These are phyloP conservation scores for Pythium diclinum DNA, from an alignment of 352 stramenopile genomes.

Conservation along the genomic window DNA sequence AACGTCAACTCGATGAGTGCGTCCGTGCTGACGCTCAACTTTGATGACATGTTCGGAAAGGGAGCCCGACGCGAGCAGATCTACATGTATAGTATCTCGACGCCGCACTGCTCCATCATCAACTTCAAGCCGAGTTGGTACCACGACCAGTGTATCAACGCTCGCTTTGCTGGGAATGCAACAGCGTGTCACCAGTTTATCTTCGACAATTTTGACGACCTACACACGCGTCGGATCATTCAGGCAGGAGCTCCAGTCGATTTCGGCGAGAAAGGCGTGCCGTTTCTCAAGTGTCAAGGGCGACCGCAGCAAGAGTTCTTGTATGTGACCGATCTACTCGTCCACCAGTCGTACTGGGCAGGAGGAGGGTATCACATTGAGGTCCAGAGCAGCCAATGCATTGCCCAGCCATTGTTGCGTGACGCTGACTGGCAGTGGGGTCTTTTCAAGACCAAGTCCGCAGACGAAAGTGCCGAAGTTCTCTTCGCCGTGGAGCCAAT, in stretches of 20 bases:
- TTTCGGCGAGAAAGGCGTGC: conserved; percentile 14
- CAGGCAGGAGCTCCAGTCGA: conserved; percentile 10
- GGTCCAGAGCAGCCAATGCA: conserved; percentile 21
- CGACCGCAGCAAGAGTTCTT: conserved; percentile 12
- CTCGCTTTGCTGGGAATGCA: conserved; percentile 1
- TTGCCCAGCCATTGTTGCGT: conserved; percentile 1
- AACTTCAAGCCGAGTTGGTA: conserved; percentile 21
- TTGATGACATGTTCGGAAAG: conserved; percentile 35
- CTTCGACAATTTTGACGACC: conserved; percentile 24
- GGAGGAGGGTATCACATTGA: conserved; percentile 24
- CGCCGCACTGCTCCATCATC: conserved; percentile 25
- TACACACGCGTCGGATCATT: background rate
- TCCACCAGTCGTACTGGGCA: conserved; percentile 24
- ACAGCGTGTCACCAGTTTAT: conserved; percentile 20
- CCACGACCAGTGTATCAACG: conserved; percentile 1
- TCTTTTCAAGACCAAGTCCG: conserved; percentile 3
- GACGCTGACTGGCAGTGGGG: conserved; percentile 5
- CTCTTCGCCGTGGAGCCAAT: background rate
- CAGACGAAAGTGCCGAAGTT: conserved; percentile 3
- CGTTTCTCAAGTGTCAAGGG: conserved; percentile 21
- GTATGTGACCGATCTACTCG: conserved; percentile 25
- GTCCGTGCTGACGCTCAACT: conserved; percentile 26
- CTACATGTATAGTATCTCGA: conserved; percentile 35
- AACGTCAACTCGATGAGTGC: conserved; percentile 34
- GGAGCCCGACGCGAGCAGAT: conserved; percentile 26